Evolutionary conservation across 176 grass and related monocot species (phyloP).

Genomic region (Bolboschoenus planiculmis): DNA sequence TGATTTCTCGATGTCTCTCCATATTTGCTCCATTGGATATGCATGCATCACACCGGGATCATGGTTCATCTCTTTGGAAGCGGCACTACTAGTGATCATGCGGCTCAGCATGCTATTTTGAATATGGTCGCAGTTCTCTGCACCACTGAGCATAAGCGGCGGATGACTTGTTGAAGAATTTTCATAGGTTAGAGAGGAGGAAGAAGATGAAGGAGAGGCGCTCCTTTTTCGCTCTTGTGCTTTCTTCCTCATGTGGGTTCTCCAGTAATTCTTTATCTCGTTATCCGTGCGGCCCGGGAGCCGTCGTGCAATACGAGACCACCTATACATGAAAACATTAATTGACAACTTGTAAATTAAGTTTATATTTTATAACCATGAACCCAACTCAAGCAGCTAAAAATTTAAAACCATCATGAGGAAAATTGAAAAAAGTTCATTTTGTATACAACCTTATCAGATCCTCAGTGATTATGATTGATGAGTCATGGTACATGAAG

Average conservation of each 20-base stretch:
- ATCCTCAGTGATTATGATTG: neutral
- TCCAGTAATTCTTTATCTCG: conserved; percentile 98
- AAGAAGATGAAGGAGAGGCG: conserved; percentile 41
- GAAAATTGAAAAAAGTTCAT: neutral
- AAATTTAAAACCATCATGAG: neutral
- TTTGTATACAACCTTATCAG: conserved; percentile 4
- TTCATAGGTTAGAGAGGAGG: conserved; percentile 68
- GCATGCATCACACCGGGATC: conserved; percentile 25
- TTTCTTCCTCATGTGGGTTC: conserved; percentile 95
- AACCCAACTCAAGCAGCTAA: neutral
- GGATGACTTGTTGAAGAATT: conserved; percentile 30
- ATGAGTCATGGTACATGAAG: neutral
- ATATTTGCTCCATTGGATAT: conserved; percentile 86
- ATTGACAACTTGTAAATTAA: neutral
- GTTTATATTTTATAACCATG: neutral
- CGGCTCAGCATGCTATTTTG: conserved; percentile 28
- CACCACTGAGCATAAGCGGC: neutral
- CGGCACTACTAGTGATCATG: conserved; percentile 36
- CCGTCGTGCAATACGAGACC: conserved; percentile 71
- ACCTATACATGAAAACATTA: conserved; percentile 44
- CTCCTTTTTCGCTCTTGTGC: conserved; percentile 70
- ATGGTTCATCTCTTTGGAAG: conserved; percentile 23
- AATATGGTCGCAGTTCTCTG: conserved; percentile 18
- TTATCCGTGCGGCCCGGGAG: conserved; percentile 84
- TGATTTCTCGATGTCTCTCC: conserved; percentile 69